phyloP scores from a whole-genome alignment of 2,329 filamentous ascomycete species.

The Colletotrichum lentis region DNA sequence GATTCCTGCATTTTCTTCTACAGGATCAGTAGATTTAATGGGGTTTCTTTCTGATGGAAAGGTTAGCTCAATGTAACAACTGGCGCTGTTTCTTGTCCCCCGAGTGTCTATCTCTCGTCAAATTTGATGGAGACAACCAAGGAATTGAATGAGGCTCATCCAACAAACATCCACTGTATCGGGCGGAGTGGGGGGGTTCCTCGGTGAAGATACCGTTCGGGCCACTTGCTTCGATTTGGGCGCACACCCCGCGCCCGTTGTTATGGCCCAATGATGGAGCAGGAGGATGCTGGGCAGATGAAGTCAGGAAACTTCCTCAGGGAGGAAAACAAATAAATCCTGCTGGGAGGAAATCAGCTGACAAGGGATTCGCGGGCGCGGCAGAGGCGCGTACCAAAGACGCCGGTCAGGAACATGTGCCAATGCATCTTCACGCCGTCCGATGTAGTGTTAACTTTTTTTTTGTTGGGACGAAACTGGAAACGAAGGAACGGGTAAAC shows the following conservation, averaged over 20 bases:
- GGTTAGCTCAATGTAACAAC: too few relatives aligned
- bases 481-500: not conserved
- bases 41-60: too few relatives aligned
- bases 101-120: too few relatives aligned
- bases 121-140: not conserved
- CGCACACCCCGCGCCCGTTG: not conserved
- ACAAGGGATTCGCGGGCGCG: conserved; percentile 16
- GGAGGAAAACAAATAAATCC: not conserved
- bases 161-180: not conserved
- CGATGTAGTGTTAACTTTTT: conserved; percentile 7
- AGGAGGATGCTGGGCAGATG: not conserved
- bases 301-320: not conserved
- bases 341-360: not conserved
- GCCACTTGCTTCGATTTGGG: conserved; percentile 3
- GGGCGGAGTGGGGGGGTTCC: not conserved
- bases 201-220: conserved; percentile 20
- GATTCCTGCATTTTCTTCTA: too few relatives aligned
- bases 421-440: conserved; percentile 14
- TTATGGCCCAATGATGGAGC: not conserved
- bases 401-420: conserved; percentile 25
- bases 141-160: conserved; percentile 17
- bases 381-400: conserved; percentile 16
- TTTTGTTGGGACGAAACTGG: conserved; percentile 32
- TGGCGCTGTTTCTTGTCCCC: too few relatives aligned
- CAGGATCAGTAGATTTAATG: too few relatives aligned